Evolutionary conservation across 2,329 filamentous ascomycete genomes (phyloP), one percentile per base, ranked within the genome.

Genomic region (Leptographium galeiforme): DNA sequence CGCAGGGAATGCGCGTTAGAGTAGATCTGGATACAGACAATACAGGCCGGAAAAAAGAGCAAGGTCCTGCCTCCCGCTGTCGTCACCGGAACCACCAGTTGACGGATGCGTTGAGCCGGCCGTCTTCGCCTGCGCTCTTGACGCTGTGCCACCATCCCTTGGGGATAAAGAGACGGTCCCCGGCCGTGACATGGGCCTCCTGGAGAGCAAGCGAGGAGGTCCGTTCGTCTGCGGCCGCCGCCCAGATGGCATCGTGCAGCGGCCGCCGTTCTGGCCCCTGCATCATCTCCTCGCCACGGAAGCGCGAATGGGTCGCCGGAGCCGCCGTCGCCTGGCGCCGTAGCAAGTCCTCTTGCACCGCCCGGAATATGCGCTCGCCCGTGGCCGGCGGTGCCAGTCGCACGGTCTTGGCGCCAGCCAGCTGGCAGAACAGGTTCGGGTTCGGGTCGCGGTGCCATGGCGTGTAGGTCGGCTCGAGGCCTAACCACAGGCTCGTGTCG

Each of bases 361-460:
- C 53, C 11, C 64, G 71, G 64, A 89, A 95, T 2, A 95, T 64
- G 0, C 61, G 67, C 48, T 77, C 70, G 1, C 93, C 93, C 4
- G 72, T 62, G 0, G 67, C 63, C 0, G 89, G 89, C 6, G 74
- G 69, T 55, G 91, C 73, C 13, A 96, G 64, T n/a, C 89, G 76
- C 16, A 96, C 72, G 0, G 70, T 65, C 67, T 98, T 98, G 51
- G 64, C 67, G 5, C 87, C 81, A 16, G 79, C 80, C 13, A 97
- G 67, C 67, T 98, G 93, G 47, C 87, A 80, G 64, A 97, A 95
- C 0, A 96, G 62, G 63, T 98, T 98, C 0, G 89, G 89, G 62
- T 97, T 97, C 0, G 93, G 93, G 62, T 98, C 93, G 53, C 86
- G 80, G 67, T 98, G 93, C 4, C 95, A 72, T 4, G 93, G 89